Evolutionary conservation across 768 basidiomycete genomes (phyloP).

Genomic region (Leucosporidium yakuticum): DNA sequence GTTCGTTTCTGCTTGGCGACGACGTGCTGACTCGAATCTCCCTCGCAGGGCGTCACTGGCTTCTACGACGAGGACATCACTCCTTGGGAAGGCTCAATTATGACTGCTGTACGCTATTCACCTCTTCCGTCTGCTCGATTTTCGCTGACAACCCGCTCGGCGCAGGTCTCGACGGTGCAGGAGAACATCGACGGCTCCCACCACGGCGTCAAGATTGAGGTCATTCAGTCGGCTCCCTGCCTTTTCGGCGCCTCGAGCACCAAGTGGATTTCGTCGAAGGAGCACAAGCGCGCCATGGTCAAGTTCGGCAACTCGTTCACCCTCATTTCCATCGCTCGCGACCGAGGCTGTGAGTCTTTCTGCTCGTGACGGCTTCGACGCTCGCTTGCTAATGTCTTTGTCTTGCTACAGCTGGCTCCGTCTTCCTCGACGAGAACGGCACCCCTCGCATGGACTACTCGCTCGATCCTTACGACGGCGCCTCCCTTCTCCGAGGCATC

Average conservation of each 20-base stretch:
- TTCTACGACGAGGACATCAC: constrained; percentile 36
- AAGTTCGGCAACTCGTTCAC: constrained; percentile 31
- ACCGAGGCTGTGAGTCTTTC: constrained; percentile 30
- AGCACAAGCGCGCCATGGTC: constrained; percentile 31
- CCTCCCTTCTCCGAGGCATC: constrained; percentile 28
- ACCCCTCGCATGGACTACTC: constrained; percentile 34
- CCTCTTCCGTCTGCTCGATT: neutral
- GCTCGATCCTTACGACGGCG: constrained; percentile 33
- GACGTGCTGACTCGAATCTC: neutral
- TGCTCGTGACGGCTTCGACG: neutral
- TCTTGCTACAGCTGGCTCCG: constrained; percentile 11
- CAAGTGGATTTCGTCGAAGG: constrained; percentile 18
- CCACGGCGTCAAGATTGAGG: constrained; percentile 41
- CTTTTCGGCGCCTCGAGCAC: constrained; percentile 22
- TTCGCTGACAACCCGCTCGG: neutral
- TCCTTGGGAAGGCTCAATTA: constrained; percentile 41
- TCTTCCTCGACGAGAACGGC: constrained; percentile 31
- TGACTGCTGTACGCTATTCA: constrained; percentile 35
- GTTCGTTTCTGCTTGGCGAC: neutral
- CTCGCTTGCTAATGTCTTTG: too few relatives aligned
- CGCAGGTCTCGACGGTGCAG: neutral
- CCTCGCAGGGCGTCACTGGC: constrained; percentile 29
- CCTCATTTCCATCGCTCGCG: constrained; percentile 37
- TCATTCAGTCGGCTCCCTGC: constrained; percentile 27
- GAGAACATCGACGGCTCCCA: constrained; percentile 35